These are phyloP conservation scores for Fusarium hainanense DNA, from an alignment of 2,329 filamentous ascomycete genomes.

Conservation along the genomic window DNA sequence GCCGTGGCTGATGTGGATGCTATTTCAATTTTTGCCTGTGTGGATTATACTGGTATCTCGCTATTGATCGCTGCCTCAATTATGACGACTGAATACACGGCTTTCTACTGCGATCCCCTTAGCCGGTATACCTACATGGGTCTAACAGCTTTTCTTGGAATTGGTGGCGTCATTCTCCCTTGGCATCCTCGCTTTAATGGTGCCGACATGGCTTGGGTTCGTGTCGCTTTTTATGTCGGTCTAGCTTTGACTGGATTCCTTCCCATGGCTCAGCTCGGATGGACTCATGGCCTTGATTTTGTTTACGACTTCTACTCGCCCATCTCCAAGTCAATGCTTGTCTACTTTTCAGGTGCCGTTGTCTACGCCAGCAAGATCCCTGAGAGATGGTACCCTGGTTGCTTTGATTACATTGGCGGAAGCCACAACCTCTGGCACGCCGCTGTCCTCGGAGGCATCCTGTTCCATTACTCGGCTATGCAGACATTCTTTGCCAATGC, in stretches of 20 bases:
- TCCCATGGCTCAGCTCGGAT: slow-evolving; percentile 84
- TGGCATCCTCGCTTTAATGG: slow-evolving; percentile 98
- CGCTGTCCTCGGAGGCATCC: slow-evolving; percentile 90
- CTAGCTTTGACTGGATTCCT: slow-evolving; percentile 90
- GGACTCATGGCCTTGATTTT: slow-evolving; percentile 81
- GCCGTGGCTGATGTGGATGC: slow-evolving; percentile 89
- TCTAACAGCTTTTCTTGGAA: slow-evolving; percentile 81
- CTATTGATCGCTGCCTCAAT: slow-evolving; percentile 95
- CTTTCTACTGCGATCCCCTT: slow-evolving; percentile 95
- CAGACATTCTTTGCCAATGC: slow-evolving; percentile 89
- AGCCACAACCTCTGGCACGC: slow-evolving; percentile 99
- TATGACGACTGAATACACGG: slow-evolving; percentile 98
- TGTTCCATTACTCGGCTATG: slow-evolving; percentile 98
- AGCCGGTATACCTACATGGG: slow-evolving; percentile 89
- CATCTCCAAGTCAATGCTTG: slow-evolving; percentile 83
- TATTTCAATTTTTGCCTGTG: slow-evolving; percentile 95
- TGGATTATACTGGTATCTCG: slow-evolving; percentile 98
- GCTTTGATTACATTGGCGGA: slow-evolving; percentile 94
- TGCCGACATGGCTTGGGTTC: slow-evolving; percentile 89
- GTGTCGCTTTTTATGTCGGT: slow-evolving; percentile 90
- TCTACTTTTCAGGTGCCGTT: slow-evolving; percentile 86
- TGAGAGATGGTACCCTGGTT: slow-evolving; percentile 90
- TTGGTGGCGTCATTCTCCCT: slow-evolving; percentile 89
- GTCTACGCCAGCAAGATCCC: slow-evolving; percentile 94
- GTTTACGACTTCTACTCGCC: slow-evolving; percentile 91